These are phyloP conservation scores for Diaporthe sp. DNA, from an alignment of 2,329 filamentous ascomycete genomes.

Conservation along the genomic window DNA sequence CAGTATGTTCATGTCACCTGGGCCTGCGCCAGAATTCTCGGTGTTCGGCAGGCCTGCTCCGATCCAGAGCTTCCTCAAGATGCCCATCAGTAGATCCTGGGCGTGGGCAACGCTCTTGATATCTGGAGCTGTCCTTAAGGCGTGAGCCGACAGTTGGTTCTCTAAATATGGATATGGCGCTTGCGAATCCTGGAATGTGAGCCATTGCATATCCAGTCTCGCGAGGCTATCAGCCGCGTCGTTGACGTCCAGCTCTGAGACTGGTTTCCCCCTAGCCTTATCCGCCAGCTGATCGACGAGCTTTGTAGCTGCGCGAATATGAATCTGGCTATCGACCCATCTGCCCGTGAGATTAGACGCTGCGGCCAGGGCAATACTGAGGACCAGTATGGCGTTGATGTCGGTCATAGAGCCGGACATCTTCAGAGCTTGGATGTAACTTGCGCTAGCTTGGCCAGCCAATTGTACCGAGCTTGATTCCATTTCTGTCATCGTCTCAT, in stretches of 20 bases:
- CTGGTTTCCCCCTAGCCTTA: background rate
- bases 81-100: slow-evolving; percentile 36
- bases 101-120: slow-evolving; percentile 38
- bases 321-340: slow-evolving; percentile 48
- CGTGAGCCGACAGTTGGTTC: background rate
- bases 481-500: background rate
- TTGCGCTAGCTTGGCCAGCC: slow-evolving; percentile 43
- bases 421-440: slow-evolving; percentile 47
- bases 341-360: slow-evolving; percentile 49
- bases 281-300: slow-evolving; percentile 41
- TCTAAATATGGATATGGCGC: slow-evolving; percentile 47
- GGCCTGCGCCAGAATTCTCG: background rate
- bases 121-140: background rate
- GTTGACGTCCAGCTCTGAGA: slow-evolving; percentile 37
- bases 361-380: slow-evolving; percentile 50
- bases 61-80: slow-evolving; percentile 39
- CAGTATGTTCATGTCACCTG: background rate
- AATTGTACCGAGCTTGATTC: slow-evolving; percentile 39
- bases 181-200: slow-evolving; percentile 49
- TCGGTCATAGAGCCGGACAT: slow-evolving; percentile 46
- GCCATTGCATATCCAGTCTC: slow-evolving; percentile 50
- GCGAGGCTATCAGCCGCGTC: slow-evolving; percentile 43
- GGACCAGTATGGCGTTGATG: slow-evolving; percentile 45
- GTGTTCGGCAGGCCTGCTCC: background rate
- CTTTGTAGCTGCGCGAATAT: slow-evolving; percentile 48